Percentiles rank a stretch among this genome's conserved stretches.
Conservation (phyloP, 352 stramenopile genomes). For the Phytophthora hibernalis region DNA sequence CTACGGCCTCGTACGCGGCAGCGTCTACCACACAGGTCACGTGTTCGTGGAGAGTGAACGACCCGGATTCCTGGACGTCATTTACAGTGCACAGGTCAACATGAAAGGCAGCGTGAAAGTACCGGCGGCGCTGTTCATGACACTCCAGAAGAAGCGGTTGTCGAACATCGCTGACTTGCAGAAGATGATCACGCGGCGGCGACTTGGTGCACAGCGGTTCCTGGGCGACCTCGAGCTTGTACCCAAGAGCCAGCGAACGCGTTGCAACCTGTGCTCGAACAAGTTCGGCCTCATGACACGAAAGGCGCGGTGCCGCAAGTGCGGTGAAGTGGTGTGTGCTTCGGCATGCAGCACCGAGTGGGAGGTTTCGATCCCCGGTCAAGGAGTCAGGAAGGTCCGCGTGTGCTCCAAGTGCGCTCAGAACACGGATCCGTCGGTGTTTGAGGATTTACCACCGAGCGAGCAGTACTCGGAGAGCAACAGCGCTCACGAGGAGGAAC, state of each 20-base stretch:
- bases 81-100: conserved; percentile 69
- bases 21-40: conserved; percentile 75
- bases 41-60: conserved; percentile 78
- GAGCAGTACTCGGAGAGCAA: conserved; percentile 43
- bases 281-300: conserved; percentile 73
- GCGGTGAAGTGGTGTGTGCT: conserved; percentile 75
- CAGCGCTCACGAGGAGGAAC: conserved; percentile 38
- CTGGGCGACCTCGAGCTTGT: conserved; percentile 76
- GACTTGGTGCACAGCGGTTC: conserved; percentile 60
- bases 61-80: conserved; percentile 66
- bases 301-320: conserved; percentile 73
- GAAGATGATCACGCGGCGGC: conserved; percentile 55
- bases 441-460: conserved; percentile 35
- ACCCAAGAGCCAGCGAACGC: conserved; percentile 57
- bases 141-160: conserved; percentile 65
- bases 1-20: conserved; percentile 64
- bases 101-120: conserved; percentile 66
- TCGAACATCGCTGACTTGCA: conserved; percentile 55
- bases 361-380: conserved; percentile 55
- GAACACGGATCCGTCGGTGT: conserved; percentile 36
- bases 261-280: conserved; percentile 62
- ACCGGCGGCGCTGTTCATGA: conserved; percentile 52
- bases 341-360: conserved; percentile 63
- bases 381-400: conserved; percentile 59
- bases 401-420: conserved; percentile 66